Conservation (phyloP, 2,329 filamentous ascomycete species). For the Ceratocystis alfenasii region DNA sequence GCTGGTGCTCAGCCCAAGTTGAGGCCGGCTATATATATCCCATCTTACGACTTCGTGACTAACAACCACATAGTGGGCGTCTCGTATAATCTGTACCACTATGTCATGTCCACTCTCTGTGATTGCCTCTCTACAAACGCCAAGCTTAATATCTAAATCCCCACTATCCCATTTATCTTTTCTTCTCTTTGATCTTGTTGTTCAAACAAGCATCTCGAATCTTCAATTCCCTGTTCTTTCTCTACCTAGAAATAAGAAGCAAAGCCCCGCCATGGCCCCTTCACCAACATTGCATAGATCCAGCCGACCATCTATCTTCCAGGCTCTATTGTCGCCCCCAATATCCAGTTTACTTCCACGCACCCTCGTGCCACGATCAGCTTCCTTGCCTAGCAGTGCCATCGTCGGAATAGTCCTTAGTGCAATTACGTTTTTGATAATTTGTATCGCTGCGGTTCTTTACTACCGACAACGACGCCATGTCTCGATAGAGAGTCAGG, state of each 20-base stretch:
- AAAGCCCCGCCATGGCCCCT: background rate
- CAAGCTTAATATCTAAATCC: background rate
- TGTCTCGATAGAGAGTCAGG: constrained; percentile 31
- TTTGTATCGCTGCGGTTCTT: constrained; percentile 31
- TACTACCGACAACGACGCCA: constrained; percentile 38
- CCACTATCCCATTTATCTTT: background rate
- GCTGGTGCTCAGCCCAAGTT: constrained; percentile 24
- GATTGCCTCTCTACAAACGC: background rate
- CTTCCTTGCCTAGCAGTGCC: constrained; percentile 2
- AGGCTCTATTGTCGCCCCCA: background rate
- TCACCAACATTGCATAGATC: background rate
- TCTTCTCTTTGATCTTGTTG: background rate
- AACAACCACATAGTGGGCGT: background rate
- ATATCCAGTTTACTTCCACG: background rate
- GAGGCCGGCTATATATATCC: constrained; percentile 1
- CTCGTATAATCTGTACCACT: background rate
- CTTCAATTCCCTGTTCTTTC: too few species aligned
- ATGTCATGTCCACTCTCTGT: background rate
- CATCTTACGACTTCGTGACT: background rate
- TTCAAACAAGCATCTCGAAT: constrained; percentile 8
- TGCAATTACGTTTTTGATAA: constrained; percentile 31
- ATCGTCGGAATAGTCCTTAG: constrained; percentile 29
- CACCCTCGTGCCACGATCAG: background rate
- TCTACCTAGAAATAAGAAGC: too few species aligned
- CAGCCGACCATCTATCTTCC: background rate